Evolutionary conservation across 2,329 filamentous ascomycete species (phyloP).

Genomic region (Coniochaeta hoffmannii): DNA sequence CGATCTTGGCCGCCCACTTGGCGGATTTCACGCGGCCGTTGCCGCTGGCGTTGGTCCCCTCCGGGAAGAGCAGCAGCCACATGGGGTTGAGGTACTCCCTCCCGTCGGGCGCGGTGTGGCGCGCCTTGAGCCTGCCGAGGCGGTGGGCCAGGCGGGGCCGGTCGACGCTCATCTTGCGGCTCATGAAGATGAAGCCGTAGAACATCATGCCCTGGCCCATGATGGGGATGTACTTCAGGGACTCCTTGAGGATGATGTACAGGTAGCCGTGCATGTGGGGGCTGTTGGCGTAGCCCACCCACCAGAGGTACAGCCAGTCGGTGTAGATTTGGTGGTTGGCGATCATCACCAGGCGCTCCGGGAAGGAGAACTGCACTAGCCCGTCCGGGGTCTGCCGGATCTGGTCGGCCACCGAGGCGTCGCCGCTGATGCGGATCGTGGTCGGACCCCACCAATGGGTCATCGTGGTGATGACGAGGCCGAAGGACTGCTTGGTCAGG

Average conservation of each 20-base stretch:
- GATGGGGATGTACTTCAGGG: constrained; percentile 71
- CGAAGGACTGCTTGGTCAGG: constrained; percentile 78
- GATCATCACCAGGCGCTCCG: constrained; percentile 73
- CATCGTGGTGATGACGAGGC: constrained; percentile 68
- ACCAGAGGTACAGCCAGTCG: constrained; percentile 91
- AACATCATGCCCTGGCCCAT: constrained; percentile 78
- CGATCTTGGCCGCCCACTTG: constrained; percentile 69
- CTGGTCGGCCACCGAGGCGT: constrained; percentile 70
- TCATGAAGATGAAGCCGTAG: constrained; percentile 86
- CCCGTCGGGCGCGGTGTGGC: constrained; percentile 45
- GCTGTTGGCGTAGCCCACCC: constrained; percentile 74
- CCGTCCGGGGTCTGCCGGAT: constrained; percentile 64
- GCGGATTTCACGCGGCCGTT: constrained; percentile 65
- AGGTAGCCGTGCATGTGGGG: constrained; percentile 77
- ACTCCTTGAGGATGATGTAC: constrained; percentile 88
- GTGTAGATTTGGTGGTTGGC: constrained; percentile 88
- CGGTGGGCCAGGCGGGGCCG: constrained; percentile 68
- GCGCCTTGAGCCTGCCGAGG: constrained; percentile 59
- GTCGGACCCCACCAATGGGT: constrained; percentile 87
- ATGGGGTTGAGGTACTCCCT: constrained; percentile 62
- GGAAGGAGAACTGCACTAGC: constrained; percentile 69
- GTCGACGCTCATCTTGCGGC: constrained; percentile 80
- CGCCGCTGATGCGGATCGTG: constrained; percentile 73
- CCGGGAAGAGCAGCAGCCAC: constrained; percentile 85
- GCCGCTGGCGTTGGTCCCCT: constrained; percentile 73